Base-by-base conservation (phyloP, 768 basidiomycete species). In the Amyloporia xantha region DNA sequence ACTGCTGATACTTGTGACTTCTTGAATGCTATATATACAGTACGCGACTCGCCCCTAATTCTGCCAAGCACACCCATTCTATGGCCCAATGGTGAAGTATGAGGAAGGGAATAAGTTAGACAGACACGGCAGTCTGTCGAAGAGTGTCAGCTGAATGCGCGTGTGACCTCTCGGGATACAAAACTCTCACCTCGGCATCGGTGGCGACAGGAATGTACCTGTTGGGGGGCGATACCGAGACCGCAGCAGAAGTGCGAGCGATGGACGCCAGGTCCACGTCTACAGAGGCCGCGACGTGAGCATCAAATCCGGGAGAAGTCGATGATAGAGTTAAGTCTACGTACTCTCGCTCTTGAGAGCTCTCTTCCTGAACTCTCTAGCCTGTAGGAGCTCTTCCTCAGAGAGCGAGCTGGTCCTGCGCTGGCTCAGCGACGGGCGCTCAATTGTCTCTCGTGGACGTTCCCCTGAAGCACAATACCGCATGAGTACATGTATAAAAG, bases 241-340 rank as follows among this genome's bases (percentile, higher is more conserved):
- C 78, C 11, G 83, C 91, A 51, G 74, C 76, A 7, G 89, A 91
- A 48, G 88, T 88, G 57, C 88, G 81, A 12, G 91, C 91, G 59
- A 94, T 93, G 47, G 83, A 73, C 27, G 77, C 74, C 50, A 94
- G 76, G 66, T 92, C 86, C 37, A 79, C 67, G 15, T 50, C 58
- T 61, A 51, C 23, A 45, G 44, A 11, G 44, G 11, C 30, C 5
- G 41, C 7, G 17, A 24, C 3, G 17, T 27, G 36, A 21, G 21
- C 28, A 36, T 35, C 9, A 13, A 13, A 13, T 13, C 25, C 44
- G 44, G 42, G 27, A 19, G 44, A 45, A 33, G 5, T 10, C 15
- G 15, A 12, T 9, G 27, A 36, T 36, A 17, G 20, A 10, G 42
- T 36, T 21, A 13, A n/a, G 12, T 7, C 6, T 5, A 15, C 50